phyloP scores from a whole-genome alignment of 2,329 filamentous ascomycete species.

The Xylariaceae sp. region DNA sequence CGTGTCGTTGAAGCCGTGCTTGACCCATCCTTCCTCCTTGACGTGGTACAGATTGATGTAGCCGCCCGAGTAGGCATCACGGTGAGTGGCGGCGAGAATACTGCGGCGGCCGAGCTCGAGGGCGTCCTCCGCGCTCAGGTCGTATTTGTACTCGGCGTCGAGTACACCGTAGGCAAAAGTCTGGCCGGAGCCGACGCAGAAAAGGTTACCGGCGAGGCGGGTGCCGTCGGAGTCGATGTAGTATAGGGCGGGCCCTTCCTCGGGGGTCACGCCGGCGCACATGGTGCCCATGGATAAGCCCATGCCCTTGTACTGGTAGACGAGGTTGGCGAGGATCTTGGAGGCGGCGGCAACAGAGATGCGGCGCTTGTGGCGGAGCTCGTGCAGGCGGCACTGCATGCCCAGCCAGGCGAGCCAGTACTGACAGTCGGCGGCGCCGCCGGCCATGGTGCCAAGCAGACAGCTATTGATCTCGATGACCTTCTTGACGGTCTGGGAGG shows the following conservation, averaged over 20 bases:
- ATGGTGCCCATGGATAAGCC: slow-evolving; percentile 99
- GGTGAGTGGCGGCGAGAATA: slow-evolving; percentile 92
- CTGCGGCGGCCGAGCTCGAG: slow-evolving; percentile 86
- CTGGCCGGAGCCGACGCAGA: slow-evolving; percentile 97
- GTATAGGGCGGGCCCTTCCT: slow-evolving; percentile 95
- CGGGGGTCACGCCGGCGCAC: slow-evolving; percentile 93
- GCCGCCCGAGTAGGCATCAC: slow-evolving; percentile 97
- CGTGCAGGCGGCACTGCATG: slow-evolving; percentile 98
- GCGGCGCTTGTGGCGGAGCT: slow-evolving; percentile 97
- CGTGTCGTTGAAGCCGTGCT: slow-evolving; percentile 96
- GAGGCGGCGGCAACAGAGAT: slow-evolving; percentile 96
- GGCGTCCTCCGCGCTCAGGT: slow-evolving; percentile 81
- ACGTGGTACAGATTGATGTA: slow-evolving; percentile 99
- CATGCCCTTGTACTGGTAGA: slow-evolving; percentile 99
- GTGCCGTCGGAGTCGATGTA: slow-evolving; percentile 99
- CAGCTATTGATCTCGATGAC: slow-evolving; percentile 97
- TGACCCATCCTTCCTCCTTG: slow-evolving; percentile 98
- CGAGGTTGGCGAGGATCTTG: slow-evolving; percentile 97
- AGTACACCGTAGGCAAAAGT: slow-evolving; percentile 98
- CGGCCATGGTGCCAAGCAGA: slow-evolving; percentile 95
- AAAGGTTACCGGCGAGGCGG: slow-evolving; percentile 85
- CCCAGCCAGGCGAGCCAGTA: slow-evolving; percentile 99
- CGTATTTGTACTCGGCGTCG: slow-evolving; percentile 91
- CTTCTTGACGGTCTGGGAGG: slow-evolving; percentile 99
- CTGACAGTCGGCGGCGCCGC: slow-evolving; percentile 97